Percentiles rank a stretch among this genome's conserved stretches.
Conservation (phyloP, 805 yeast genomes). For the Suhomyces kilbournensis region DNA sequence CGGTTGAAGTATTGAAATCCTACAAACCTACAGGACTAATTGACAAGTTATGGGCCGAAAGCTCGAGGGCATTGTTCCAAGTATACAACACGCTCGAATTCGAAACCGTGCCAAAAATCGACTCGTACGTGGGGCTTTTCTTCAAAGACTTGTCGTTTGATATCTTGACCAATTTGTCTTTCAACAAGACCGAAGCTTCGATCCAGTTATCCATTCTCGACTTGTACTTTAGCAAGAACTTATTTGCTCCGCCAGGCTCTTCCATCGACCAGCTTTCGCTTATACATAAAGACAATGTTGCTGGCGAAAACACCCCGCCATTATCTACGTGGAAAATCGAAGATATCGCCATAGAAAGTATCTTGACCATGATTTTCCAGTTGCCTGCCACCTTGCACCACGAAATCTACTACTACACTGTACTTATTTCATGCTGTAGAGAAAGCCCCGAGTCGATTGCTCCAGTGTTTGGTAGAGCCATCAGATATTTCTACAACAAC, state of each 20-base stretch:
- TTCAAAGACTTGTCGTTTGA: conserved; percentile 76
- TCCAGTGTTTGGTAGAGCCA: conserved; percentile 90
- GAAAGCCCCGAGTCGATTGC: conserved; percentile 75
- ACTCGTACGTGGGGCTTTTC: conserved; percentile 46
- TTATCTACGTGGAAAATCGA: conserved; percentile 86
- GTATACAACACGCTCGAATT: conserved; percentile 57
- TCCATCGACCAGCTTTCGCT: conserved; percentile 64
- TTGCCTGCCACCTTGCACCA: conserved; percentile 67
- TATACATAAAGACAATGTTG: conserved; percentile 40
- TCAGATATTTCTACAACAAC: conserved; percentile 74
- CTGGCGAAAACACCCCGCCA: conserved; percentile 40
- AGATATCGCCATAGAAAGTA: conserved; percentile 81
- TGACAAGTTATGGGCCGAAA: conserved; percentile 61
- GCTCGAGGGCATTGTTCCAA: conserved; percentile 59
- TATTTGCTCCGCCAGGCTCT: conserved; percentile 59
- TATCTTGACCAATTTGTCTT: conserved; percentile 74
- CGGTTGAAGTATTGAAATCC: conserved; percentile 13
- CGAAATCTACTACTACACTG: conserved; percentile 76
- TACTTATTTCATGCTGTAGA: conserved; percentile 82
- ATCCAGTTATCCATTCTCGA: conserved; percentile 77
- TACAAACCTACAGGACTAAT: conserved; percentile 33
- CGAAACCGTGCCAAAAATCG: conserved; percentile 52
- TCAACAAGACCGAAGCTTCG: conserved; percentile 84
- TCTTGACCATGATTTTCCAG: conserved; percentile 72
- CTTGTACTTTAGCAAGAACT: conserved; percentile 60